Conservation (phyloP, 192 early-diverging fungal species). For the Umbelopsis ramanniana region DNA sequence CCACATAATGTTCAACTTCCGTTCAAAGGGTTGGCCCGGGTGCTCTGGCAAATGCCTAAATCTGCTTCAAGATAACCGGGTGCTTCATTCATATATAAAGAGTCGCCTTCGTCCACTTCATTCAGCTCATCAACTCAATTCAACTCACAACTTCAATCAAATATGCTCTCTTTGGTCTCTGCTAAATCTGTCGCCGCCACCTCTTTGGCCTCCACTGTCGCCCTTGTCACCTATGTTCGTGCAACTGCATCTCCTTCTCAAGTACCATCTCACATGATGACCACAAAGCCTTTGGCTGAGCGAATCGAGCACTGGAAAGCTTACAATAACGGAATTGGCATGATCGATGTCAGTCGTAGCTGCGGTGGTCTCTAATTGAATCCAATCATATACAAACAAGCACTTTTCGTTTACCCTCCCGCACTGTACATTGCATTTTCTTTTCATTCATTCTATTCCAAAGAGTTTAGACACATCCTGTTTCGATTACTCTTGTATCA, state of each 20-base stretch:
- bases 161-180: background rate
- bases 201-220: conserved; percentile 33
- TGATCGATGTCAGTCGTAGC: conserved; percentile 43
- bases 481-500: conserved; percentile 9
- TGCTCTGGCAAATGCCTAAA: background rate
- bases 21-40: conserved; percentile 1
- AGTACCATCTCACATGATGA: conserved; percentile 34
- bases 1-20: background rate
- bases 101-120: background rate
- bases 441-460: background rate
- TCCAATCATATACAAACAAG: background rate
- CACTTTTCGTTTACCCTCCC: background rate
- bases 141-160: background rate
- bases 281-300: conserved; percentile 1
- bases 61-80: background rate
- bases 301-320: conserved; percentile 33
- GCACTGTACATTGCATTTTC: conserved; percentile 11
- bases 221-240: conserved; percentile 36
- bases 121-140: background rate
- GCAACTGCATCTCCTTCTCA: conserved; percentile 21
- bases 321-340: conserved; percentile 43
- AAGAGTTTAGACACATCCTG: background rate
- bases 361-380: conserved; percentile 42
- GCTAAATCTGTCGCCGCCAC: conserved; percentile 30
- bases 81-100: conserved; percentile 1